Evolutionary conservation across 2,329 filamentous ascomycete species (phyloP), one percentile per base, ranked within the genome.

Genomic region (Fusarium ramigenum): DNA sequence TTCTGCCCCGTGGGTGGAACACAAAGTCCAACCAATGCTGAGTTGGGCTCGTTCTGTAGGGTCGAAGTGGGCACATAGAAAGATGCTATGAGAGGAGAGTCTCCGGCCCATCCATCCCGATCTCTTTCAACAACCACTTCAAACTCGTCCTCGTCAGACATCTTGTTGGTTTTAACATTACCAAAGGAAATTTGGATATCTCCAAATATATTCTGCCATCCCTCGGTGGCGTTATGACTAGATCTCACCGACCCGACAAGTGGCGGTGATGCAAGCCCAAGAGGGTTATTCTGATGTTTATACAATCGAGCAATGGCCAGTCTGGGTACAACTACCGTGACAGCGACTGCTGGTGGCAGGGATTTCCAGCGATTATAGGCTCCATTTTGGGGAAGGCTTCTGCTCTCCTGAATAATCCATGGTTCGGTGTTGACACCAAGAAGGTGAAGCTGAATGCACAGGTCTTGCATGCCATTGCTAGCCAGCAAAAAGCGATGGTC

Each of bases 151-250:
- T 75, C 68, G 4, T 79, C 69, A 9, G 68, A 69, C 9, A 73
- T 36, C 0, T 81, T 80, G 4, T 50, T 60, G 1, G 75, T 69
- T 53, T 75, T 75, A 18, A 84, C 61, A 1, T 75, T 79, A 19
- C 85, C 86, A 71, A 86, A 86, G 9, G 75, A 63, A 36, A 86
- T 69, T 2, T 87, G 85, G 18, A 84, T 77, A 62, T 83, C 79
- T 7, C 79, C 74, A 71, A 83, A 87, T 19, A 81, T 70, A 66
- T 81, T 82, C 34, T 80, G 77, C 79, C 80, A 84, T 49, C 75
- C 67, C 28, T 71, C 65, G 18, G 70, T 49, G 5, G 77, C 71
- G 16, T 69, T 54, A 9, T 73, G 65, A 4, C 75, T 67, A 15
- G 79, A 72, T n/a, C 74, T 77, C 23, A 83, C 56, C 1, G 78